Conservation (phyloP, 2,329 filamentous ascomycete genomes). For the Phaeosphaeria sp. region DNA sequence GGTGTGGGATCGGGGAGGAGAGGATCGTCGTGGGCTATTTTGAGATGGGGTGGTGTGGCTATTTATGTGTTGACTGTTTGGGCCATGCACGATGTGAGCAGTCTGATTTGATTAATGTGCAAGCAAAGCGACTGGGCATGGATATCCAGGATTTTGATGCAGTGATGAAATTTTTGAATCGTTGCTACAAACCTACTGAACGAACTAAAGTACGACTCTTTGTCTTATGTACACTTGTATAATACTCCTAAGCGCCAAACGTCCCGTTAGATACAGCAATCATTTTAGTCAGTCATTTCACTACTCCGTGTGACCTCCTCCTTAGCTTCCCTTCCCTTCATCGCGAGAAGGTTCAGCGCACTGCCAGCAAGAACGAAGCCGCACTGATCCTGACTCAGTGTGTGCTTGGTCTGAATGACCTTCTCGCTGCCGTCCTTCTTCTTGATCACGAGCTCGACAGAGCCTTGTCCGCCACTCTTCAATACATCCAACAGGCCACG, state of each 20-base stretch:
- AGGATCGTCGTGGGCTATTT: not conserved
- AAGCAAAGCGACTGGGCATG: too few relatives aligned
- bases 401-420: constrained; percentile 81
- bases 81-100: too few relatives aligned
- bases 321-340: constrained; percentile 56
- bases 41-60: not conserved
- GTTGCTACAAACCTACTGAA: not conserved
- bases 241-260: not conserved
- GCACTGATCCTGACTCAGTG: constrained; percentile 87
- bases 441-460: constrained; percentile 68
- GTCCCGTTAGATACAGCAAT: not conserved
- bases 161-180: not conserved
- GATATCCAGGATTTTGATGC: too few relatives aligned
- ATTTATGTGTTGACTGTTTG: not conserved
- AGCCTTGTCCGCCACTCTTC: constrained; percentile 75
- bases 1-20: too few relatives aligned
- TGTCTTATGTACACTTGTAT: not conserved
- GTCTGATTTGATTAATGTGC: too few relatives aligned
- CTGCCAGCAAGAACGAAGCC: constrained; percentile 92
- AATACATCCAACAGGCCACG: constrained; percentile 86
- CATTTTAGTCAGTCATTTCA: constrained; percentile 48
- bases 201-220: not conserved
- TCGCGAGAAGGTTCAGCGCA: constrained; percentile 86
- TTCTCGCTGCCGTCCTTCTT: constrained; percentile 67
- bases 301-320: constrained; percentile 45